A percentile compares a stretch with the other conserved stretches of the same genome.
These are phyloP conservation scores for Pseudoturritis turrita DNA, from an alignment of 345 rosid genomes.

Conservation along the genomic window DNA sequence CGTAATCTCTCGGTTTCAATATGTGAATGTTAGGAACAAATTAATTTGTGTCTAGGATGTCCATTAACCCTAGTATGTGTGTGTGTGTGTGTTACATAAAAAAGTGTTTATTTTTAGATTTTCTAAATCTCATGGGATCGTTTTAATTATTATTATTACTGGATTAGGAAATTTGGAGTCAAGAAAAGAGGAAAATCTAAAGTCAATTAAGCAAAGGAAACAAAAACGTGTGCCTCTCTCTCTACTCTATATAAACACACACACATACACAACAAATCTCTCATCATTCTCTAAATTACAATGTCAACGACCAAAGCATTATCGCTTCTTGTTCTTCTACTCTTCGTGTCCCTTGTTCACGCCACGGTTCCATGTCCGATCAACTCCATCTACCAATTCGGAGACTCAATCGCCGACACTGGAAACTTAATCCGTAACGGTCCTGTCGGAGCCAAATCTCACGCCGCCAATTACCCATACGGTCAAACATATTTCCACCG, in stretches of 20 bases:
- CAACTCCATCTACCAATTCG: constrained; percentile 24
- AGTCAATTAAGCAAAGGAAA: not conserved
- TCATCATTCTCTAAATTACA: not conserved
- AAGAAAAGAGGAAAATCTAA: not conserved
- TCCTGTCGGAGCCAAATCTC: constrained; percentile 3
- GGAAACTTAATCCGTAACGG: constrained; percentile 25
- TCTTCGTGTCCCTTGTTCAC: not conserved
- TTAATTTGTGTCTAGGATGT: not conserved
- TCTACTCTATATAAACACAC: not conserved
- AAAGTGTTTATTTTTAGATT: too few relatives aligned
- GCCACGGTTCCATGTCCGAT: not conserved
- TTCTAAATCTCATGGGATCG: too few relatives aligned
- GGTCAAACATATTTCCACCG: constrained; percentile 28
- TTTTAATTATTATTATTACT: too few relatives aligned
- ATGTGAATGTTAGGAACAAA: not conserved
- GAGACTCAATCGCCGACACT: constrained; percentile 30
- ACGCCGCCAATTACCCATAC: constrained; percentile 22
- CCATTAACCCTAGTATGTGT: not conserved
- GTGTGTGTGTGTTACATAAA: too few relatives aligned
- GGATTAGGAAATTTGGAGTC: not conserved
- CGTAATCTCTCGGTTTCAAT: not conserved
- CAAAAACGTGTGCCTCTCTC: not conserved
- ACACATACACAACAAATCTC: not conserved
- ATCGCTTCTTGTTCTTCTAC: not conserved
- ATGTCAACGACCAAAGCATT: constrained; percentile 2